Conservation (phyloP, 140 eudicot species). For the Flaveria floridana region DNA sequence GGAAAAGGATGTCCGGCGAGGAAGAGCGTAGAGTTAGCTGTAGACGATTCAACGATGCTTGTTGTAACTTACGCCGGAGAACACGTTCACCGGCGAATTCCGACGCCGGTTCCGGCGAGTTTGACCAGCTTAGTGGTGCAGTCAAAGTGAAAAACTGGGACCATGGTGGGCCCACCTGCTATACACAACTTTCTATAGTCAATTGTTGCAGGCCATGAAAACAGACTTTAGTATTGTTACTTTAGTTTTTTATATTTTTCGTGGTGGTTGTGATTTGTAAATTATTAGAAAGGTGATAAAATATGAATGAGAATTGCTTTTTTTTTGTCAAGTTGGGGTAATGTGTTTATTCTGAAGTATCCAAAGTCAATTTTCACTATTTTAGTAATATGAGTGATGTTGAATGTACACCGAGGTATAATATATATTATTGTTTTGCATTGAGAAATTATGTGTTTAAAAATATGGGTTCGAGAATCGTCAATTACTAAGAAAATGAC, state of each 20-base stretch:
- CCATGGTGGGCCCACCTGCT: neutral
- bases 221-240: slow-evolving; percentile 1
- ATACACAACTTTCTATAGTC: slow-evolving; percentile 33
- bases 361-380: slow-evolving; percentile 27
- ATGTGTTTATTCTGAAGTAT: slow-evolving; percentile 15
- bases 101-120: slow-evolving; percentile 41
- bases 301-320: neutral
- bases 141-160: slow-evolving; percentile 38
- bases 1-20: slow-evolving; percentile 73
- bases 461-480: neutral
- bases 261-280: slow-evolving; percentile 31
- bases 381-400: neutral
- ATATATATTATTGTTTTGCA: no score
- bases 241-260: slow-evolving; percentile 11
- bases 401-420: neutral
- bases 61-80: slow-evolving; percentile 70
- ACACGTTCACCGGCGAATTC: slow-evolving; percentile 44
- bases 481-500: neutral
- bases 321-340: slow-evolving; percentile 9
- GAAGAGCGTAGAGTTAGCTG: slow-evolving; percentile 65
- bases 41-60: slow-evolving; percentile 56
- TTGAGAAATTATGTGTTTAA: no score
- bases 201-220: slow-evolving; percentile 33
- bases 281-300: slow-evolving; percentile 18
- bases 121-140: slow-evolving; percentile 37